phyloP scores from a whole-genome alignment of 306 rosid species.

The Dryas alaskensis region DNA sequence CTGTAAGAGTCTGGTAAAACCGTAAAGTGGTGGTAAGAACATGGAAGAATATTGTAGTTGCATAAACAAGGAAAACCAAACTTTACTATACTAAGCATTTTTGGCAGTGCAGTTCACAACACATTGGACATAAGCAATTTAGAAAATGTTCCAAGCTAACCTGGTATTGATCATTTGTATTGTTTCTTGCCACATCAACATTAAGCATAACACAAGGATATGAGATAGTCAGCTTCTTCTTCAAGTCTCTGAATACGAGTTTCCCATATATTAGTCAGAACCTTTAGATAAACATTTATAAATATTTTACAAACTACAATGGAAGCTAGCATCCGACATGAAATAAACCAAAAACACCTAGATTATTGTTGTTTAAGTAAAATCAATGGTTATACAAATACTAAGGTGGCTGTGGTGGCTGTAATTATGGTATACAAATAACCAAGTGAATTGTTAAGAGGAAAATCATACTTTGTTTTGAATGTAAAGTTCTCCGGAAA shows the following conservation, averaged over 20 bases:
- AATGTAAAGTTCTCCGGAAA: slow-evolving; percentile 94
- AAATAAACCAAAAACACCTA: not conserved
- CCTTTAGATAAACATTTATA: slow-evolving; percentile 22
- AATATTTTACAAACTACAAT: slow-evolving; percentile 16
- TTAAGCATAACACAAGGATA: slow-evolving; percentile 99
- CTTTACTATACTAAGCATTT: slow-evolving; percentile 3
- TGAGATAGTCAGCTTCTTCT: slow-evolving; percentile 90
- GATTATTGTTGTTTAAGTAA: slow-evolving; percentile 14
- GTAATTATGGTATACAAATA: slow-evolving; percentile 5
- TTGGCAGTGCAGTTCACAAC: slow-evolving; percentile 19
- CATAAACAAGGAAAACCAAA: slow-evolving; percentile 24
- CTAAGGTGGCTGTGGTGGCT: slow-evolving; percentile 8
- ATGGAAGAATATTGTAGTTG: slow-evolving; percentile 21
- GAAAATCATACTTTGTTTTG: slow-evolving; percentile 68
- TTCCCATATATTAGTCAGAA: slow-evolving; percentile 31
- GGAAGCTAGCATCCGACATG: slow-evolving; percentile 1
- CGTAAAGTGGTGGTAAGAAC: slow-evolving; percentile 26
- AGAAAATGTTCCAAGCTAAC: slow-evolving; percentile 44
- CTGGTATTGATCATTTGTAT: slow-evolving; percentile 99
- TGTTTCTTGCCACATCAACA: slow-evolving; percentile 94
- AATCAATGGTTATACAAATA: not conserved
- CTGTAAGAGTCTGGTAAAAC: slow-evolving; percentile 66
- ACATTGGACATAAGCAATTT: slow-evolving; percentile 20
- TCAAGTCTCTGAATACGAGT: slow-evolving; percentile 57
- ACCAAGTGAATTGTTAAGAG: slow-evolving; percentile 22